These are phyloP conservation scores for Marasmius oreades DNA, from an alignment of 1,284 basidiomycete genomes.

Conservation along the genomic window DNA sequence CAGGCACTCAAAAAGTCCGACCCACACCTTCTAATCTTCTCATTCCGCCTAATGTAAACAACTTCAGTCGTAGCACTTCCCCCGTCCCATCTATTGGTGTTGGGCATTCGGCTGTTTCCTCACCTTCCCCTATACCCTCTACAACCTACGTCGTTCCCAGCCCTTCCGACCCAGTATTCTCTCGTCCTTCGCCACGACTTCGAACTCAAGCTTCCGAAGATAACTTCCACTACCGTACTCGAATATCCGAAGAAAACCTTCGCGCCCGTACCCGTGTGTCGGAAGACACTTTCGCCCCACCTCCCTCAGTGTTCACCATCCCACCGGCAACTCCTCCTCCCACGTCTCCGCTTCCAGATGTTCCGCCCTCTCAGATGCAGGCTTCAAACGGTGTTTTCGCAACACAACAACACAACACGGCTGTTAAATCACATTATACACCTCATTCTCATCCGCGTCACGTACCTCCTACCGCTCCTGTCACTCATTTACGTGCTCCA, in stretches of 20 bases:
- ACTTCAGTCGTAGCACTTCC: not conserved
- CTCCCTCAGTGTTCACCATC: not conserved
- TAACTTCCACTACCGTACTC: not conserved
- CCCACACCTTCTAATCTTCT: not conserved
- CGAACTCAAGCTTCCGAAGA: not conserved
- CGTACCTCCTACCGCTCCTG: not conserved
- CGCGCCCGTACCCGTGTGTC: conserved; percentile 15
- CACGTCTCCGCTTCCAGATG: conserved; percentile 22
- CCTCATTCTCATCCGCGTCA: not conserved
- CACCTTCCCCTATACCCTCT: conserved; percentile 7
- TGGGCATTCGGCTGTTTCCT: conserved; percentile 5
- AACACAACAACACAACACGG: not conserved
- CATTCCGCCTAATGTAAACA: not conserved
- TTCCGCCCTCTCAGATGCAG: not conserved
- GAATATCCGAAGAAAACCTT: conserved; percentile 19
- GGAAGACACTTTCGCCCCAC: not conserved
- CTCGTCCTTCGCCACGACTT: not conserved
- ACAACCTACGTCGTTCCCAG: conserved; percentile 11
- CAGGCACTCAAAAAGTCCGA: not conserved
- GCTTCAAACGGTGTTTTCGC: not conserved
- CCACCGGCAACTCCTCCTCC: conserved; percentile 13
- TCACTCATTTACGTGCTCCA: not conserved
- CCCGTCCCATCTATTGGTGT: not conserved
- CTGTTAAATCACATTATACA: no score
- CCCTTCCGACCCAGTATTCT: not conserved